Base-by-base conservation (phyloP, 2,329 filamentous ascomycete species). In the Alternaria gansuensis region DNA sequence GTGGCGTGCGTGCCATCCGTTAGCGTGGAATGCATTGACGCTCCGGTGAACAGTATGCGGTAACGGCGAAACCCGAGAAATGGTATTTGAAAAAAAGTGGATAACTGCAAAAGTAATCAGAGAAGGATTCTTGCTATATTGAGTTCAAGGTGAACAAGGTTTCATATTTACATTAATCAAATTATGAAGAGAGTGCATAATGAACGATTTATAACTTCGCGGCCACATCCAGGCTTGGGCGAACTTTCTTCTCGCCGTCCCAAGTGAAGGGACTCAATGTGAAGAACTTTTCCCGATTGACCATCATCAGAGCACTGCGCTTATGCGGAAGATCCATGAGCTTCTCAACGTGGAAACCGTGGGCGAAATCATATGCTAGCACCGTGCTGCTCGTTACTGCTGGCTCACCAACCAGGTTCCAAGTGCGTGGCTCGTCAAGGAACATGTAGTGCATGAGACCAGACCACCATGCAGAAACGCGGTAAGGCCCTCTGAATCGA, bases 281-380 rank as follows among this genome's bases (percentile, higher is more conserved):
- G 78, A 91, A 91, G 80, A 90, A 91, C 56, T 88, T 82, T 73
- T 88, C 87, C 7, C 89, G 80, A 50, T 85, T 85, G 68, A 88
- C 89, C 59, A 83, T 81, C 72, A 90, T 84, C 60, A 90, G 83
- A 2, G 87, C 88, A 56, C 88, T 88, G 28, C 90, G 83, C 81
- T 92, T 91, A 67, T 91, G 86, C 4, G 88, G 88, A 62, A 92
- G 77, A 66, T 92, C 90, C 62, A 91, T 85, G 60, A 90, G 86
- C 77, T 90, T 90, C 67, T 90, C 87, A 36, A 92, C 81, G 6
- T 87, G 86, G 68, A 92, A 88, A 1, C 90, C 90, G 68, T 91
- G 88, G 50, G 88, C 86, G 53, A 91, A 84, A 67, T 93, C 90
- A 75, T 93, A 93, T 61, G 87, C 86, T 57, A 93, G 80, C 13